Conservation (phyloP, 345 rosid genomes). For the Eucalyptus polyanthemos region DNA sequence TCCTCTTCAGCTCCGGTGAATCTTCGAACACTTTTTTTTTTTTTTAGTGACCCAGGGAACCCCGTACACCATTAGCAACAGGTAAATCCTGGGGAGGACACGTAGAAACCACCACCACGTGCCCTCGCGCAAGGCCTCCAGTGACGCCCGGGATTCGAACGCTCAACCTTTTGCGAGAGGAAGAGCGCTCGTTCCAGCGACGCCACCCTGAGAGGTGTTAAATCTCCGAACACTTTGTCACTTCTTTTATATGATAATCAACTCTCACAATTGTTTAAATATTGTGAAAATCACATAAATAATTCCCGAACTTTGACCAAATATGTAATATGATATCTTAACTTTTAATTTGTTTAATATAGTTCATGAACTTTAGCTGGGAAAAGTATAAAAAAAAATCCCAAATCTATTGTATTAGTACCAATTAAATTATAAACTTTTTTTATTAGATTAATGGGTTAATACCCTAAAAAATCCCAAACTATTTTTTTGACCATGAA, state of each 20-base stretch:
- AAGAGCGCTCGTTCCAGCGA: rapidly evolving
- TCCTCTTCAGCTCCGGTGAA: neutral
- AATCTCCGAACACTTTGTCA: neutral
- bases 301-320: rapidly evolving
- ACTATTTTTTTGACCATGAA: too few relatives aligned
- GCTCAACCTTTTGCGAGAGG: too few relatives aligned
- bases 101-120: too few relatives aligned
- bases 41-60: rapidly evolving
- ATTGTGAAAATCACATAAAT: neutral
- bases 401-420: rapidly evolving
- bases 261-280: neutral
- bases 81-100: too few relatives aligned
- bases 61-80: rapidly evolving
- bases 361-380: neutral
- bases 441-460: too few relatives aligned
- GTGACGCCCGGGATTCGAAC: rapidly evolving
- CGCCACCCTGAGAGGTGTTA: rapidly evolving
- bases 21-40: neutral
- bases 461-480: too few relatives aligned
- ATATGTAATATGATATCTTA: too few relatives aligned
- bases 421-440: too few relatives aligned
- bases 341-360: too few relatives aligned
- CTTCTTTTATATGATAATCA: neutral
- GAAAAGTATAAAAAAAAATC: neutral
- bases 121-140: rapidly evolving